Percentiles rank a stretch among this genome's conserved stretches.
phyloP scores from a whole-genome alignment of 2,329 filamentous ascomycete species.

The Cercospora zeina region DNA sequence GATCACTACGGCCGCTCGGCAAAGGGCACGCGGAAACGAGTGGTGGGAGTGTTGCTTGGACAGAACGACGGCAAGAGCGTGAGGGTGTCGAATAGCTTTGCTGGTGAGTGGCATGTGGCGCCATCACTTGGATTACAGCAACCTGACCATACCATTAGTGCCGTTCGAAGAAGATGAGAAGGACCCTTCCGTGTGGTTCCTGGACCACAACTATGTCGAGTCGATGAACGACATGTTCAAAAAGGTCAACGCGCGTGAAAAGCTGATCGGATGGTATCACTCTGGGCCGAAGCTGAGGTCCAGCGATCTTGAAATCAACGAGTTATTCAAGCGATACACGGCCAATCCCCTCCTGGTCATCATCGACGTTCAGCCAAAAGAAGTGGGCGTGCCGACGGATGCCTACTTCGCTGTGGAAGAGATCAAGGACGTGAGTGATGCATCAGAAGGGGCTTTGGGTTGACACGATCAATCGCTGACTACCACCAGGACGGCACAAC shows the following conservation, averaged over 20 bases:
- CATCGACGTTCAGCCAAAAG: constrained; percentile 97
- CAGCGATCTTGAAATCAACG: constrained; percentile 98
- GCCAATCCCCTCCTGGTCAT: constrained; percentile 95
- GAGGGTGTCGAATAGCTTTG: constrained; percentile 97
- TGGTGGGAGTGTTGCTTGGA: constrained; percentile 90
- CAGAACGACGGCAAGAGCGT: constrained; percentile 97
- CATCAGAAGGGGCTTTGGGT: not conserved
- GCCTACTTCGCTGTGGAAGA: constrained; percentile 99
- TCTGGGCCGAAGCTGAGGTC: constrained; percentile 94
- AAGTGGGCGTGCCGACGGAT: constrained; percentile 95
- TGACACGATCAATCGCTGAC: constrained; percentile 28
- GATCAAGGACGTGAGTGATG: constrained; percentile 83
- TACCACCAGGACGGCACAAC: constrained; percentile 82
- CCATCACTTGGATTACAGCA: constrained; percentile 1
- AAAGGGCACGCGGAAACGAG: constrained; percentile 83
- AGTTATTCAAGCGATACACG: constrained; percentile 98
- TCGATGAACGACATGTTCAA: constrained; percentile 99
- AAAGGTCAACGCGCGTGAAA: constrained; percentile 98
- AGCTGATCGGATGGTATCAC: constrained; percentile 99
- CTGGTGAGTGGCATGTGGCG: constrained; percentile 59
- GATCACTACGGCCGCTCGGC: constrained; percentile 96
- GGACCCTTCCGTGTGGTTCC: constrained; percentile 97
- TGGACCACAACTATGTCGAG: constrained; percentile 99
- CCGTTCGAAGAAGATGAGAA: constrained; percentile 99
- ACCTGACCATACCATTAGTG: constrained; percentile 56